Evolutionary conservation across 441 rosid genomes (phyloP), one percentile per base, ranked within the genome.

Genomic region (Kokia cookei): DNA sequence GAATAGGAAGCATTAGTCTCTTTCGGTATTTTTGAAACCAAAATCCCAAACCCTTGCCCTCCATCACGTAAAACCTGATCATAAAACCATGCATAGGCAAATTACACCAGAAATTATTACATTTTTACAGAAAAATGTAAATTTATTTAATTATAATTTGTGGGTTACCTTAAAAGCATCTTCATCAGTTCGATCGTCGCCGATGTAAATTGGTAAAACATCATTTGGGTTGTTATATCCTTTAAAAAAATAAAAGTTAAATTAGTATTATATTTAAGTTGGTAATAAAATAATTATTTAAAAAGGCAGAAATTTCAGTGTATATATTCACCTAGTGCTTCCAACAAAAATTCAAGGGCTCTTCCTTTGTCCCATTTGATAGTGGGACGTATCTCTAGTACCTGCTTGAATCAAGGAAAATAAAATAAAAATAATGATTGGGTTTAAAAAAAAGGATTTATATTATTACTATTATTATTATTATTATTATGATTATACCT

Each of bases 281-380:
- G 22, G 22, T 19, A 19, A 19, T 19, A 19, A 19, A n/a, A 37
- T 26, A 42, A 51, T 59, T 19, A 50, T 32, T 32, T 32, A 17
- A 1, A 54, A 54, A n/a, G 24, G 0, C 1, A 1, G 35, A 15
- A 61, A 29, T 5, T 14, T 2, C 17, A 15, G 65, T 61, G 0
- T 29, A 61, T 29, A 7, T 9, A 37, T 15, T 79, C 71, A 86
- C 93, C 93, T 40, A 90, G 77, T 12, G 91, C 77, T 61, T 83
- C 85, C 37, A 90, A 72, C 73, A 90, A 83, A 80, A 86, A 90
- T 15, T 86, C 83, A 37, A 90, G 89, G 73, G 94, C 94, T 63
- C 83, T 88, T 2, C 92, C 94, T 77, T 90, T 90, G 89, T 90
- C 90, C 94, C 94, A 90, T 81, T 84, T 85, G 78, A 90, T 88